phyloP scores from a whole-genome alignment of 2,329 filamentous ascomycete species.

The Colletotrichum siamense region DNA sequence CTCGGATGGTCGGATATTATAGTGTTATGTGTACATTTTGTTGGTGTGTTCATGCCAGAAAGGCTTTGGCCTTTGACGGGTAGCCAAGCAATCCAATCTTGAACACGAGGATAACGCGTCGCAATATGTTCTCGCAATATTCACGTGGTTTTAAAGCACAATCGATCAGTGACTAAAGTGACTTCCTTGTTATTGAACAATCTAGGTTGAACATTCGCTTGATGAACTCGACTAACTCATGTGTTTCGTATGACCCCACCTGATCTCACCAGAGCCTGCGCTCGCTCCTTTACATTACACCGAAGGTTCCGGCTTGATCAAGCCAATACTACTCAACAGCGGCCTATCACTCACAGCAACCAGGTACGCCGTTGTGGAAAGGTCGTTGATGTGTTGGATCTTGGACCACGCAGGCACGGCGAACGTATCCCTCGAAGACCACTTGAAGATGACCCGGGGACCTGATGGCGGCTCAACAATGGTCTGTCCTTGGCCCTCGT shows the following conservation, averaged over 20 bases:
- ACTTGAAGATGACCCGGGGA: conserved; percentile 39
- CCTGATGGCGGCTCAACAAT: conserved; percentile 38
- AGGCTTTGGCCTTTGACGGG: too few species aligned
- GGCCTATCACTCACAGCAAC: conserved; percentile 39
- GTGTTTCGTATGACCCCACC: not conserved
- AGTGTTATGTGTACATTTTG: too few species aligned
- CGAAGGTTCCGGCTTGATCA: conserved; percentile 21
- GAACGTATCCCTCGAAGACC: conserved; percentile 57
- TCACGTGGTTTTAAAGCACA: too few species aligned
- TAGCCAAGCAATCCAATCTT: too few species aligned
- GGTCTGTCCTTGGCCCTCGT: conserved; percentile 49
- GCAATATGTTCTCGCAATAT: too few species aligned
- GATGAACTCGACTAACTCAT: not conserved
- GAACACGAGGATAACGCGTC: not conserved
- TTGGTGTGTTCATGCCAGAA: too few species aligned
- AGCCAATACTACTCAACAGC: conserved; percentile 34
- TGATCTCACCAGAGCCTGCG: too few species aligned
- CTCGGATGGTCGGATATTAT: not conserved
- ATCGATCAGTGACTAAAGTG: not conserved
- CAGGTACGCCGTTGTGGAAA: conserved; percentile 32
- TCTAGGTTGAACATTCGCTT: not conserved
- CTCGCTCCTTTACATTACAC: not conserved
- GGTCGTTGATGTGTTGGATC: conserved; percentile 48
- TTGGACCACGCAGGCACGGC: conserved; percentile 57
- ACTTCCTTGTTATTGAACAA: not conserved